Evolutionary conservation across 2,329 filamentous ascomycete species (phyloP), one percentile per base, ranked within the genome.

Genomic region (Stachybotrys chlorohalonatus): DNA sequence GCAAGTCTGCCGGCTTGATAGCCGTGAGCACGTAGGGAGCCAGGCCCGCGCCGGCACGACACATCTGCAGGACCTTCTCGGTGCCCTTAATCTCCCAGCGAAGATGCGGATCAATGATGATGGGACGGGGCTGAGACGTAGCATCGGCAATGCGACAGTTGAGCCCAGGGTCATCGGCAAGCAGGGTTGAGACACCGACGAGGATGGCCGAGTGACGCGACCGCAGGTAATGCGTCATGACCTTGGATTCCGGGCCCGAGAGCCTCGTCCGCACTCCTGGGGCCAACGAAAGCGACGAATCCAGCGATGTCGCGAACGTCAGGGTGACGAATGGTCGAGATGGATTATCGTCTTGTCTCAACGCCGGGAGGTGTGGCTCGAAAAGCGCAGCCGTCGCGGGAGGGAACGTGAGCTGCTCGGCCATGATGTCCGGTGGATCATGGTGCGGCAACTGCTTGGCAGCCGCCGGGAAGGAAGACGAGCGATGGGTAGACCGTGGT

Each of bases 151-250:
- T 78, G 16, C 92, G 84, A 66, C 89, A 94, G 68, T 95, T 96
- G 53, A 97, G 75, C 2, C 84, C 85, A 2, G 93, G 93, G 65
- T 96, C 82, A 68, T 97, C 93, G 17, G 89, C 87, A 31, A 90
- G 75, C 7, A 90, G 89, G 1, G 93, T 97, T 3, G 87, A 87
- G 5, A 87, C 89, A 24, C 93, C 93, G 36, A 97, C 77, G 30
- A 95, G 78, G 61, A 96, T 95, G 46, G 89, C 90, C 58, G 89
- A 84, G 71, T 97, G 91, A 15, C 80, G 81, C 11, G 86, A 85
- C 63, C 93, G 89, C 31, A 97, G 81, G 67, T 88, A 90, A 70
- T 97, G 93, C 0, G 93, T 96, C 90, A 97, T 95, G 53, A 89
- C 82, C 70, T 96, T 96, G 45, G 90, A 90, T 59, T 85, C 78